These are phyloP conservation scores for Tulasnella sp. DNA, from an alignment of 768 basidiomycete genomes.

Conservation along the genomic window DNA sequence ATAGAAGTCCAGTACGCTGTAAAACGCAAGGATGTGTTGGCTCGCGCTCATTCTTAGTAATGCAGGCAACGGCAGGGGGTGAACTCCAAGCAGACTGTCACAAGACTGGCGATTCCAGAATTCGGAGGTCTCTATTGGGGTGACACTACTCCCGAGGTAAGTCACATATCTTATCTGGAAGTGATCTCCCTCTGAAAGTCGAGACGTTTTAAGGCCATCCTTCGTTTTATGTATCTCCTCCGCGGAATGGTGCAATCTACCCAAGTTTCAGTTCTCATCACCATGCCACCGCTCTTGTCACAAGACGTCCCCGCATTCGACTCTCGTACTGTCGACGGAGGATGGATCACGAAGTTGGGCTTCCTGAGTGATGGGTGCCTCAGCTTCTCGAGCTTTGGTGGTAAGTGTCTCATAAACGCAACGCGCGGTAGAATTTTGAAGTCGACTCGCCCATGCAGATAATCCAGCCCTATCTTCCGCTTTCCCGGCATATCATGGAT, in stretches of 20 bases:
- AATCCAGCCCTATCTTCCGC: slow-evolving; percentile 67
- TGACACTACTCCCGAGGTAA: slow-evolving; percentile 53
- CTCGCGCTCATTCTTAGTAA: not conserved
- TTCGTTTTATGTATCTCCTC: slow-evolving; percentile 68
- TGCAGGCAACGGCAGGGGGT: not conserved
- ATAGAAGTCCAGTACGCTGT: not conserved
- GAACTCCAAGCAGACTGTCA: not conserved
- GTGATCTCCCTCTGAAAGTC: not conserved
- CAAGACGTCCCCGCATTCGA: slow-evolving; percentile 24
- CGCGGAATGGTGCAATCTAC: slow-evolving; percentile 55
- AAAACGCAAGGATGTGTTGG: not conserved
- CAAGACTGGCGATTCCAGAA: slow-evolving; percentile 24
- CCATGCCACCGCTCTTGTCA: slow-evolving; percentile 61
- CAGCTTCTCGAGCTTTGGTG: slow-evolving; percentile 71
- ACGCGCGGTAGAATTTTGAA: slow-evolving; percentile 24
- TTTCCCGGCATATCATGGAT: slow-evolving; percentile 84
- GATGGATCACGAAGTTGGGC: slow-evolving; percentile 73
- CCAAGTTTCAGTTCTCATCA: slow-evolving; percentile 58
- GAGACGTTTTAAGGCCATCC: slow-evolving; percentile 51
- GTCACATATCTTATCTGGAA: slow-evolving; percentile 25
- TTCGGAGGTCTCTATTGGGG: slow-evolving; percentile 57
- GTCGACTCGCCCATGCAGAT: slow-evolving; percentile 42
- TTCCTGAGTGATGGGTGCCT: slow-evolving; percentile 77
- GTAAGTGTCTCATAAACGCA: slow-evolving; percentile 44
- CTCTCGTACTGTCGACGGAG: slow-evolving; percentile 37